Evolutionary conservation across 495 filamentous ascomycete genomes (phyloP).

Genomic region (Tuber calosporum): DNA sequence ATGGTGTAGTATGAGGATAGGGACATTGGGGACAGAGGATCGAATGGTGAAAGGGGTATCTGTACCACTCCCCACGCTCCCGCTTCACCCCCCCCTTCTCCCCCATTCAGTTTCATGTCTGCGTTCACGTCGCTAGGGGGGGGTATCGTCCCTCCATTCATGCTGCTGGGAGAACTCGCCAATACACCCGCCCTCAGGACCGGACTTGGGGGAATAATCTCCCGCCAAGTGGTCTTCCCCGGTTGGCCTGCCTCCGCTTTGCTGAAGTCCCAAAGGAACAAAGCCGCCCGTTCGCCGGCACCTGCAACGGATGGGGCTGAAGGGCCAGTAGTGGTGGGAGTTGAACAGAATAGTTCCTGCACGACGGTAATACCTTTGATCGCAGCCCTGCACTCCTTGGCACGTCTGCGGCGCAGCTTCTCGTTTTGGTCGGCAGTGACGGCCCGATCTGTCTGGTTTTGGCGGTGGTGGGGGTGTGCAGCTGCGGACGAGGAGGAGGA

Average conservation of each 20-base stretch:
- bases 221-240: slow-evolving; percentile 36
- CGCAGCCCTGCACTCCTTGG: slow-evolving; percentile 32
- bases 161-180: slow-evolving; percentile 17
- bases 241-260: slow-evolving; percentile 29
- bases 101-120: slow-evolving; percentile 22
- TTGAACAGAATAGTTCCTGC: slow-evolving; percentile 30
- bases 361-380: slow-evolving; percentile 41
- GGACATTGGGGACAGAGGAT: slow-evolving; percentile 32
- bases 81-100: slow-evolving; percentile 18
- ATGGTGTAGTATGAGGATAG: slow-evolving; percentile 26
- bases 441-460: slow-evolving; percentile 19
- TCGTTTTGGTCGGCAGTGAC: slow-evolving; percentile 21
- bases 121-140: slow-evolving; percentile 5
- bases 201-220: slow-evolving; percentile 25
- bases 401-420: slow-evolving; percentile 32
- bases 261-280: slow-evolving; percentile 41
- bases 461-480: background rate
- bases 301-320: slow-evolving; percentile 25
- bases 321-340: slow-evolving; percentile 5
- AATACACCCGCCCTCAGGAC: slow-evolving; percentile 16
- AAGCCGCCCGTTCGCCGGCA: slow-evolving; percentile 24
- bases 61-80: slow-evolving; percentile 7
- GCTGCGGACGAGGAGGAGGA: background rate
- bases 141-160: background rate
- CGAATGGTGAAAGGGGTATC: slow-evolving; percentile 30